A percentile compares a stretch with the other conserved stretches of the same genome.
phyloP scores from a whole-genome alignment of 2,329 filamentous ascomycete species.

The Colletotrichum salicis region DNA sequence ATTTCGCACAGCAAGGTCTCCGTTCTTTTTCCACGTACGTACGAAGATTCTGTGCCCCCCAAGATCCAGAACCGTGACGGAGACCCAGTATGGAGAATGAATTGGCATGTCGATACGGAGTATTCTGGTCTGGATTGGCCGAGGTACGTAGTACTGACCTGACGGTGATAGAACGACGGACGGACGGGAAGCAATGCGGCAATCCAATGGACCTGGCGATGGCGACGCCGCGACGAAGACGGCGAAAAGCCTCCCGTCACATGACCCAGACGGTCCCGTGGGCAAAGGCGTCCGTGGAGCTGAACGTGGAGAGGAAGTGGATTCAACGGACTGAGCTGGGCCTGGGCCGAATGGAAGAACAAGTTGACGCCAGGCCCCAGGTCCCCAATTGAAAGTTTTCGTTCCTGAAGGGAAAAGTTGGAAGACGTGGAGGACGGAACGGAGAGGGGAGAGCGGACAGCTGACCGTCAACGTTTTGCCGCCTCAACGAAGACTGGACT shows the following conservation, averaged over 20 bases:
- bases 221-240: background rate
- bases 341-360: conserved; percentile 6
- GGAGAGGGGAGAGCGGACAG: conserved; percentile 17
- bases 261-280: conserved; percentile 21
- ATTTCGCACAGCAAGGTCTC: background rate
- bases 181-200: background rate
- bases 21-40: background rate
- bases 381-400: background rate
- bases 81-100: background rate
- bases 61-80: background rate
- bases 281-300: conserved; percentile 1
- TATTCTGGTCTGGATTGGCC: background rate
- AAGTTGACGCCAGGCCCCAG: conserved; percentile 14
- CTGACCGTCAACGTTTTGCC: conserved; percentile 19
- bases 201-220: background rate
- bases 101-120: too few species aligned
- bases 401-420: conserved; percentile 3
- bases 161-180: conserved; percentile 2
- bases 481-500: background rate
- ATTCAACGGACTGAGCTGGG: conserved; percentile 18
- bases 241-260: conserved; percentile 1
- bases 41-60: background rate
- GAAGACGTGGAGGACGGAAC: conserved; percentile 13
- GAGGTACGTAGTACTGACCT: too few species aligned
- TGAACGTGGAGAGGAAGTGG: background rate